Evolutionary conservation across 2,329 filamentous ascomycete genomes (phyloP), one percentile per base, ranked within the genome.

Genomic region (Hypoxylon rubiginosum): DNA sequence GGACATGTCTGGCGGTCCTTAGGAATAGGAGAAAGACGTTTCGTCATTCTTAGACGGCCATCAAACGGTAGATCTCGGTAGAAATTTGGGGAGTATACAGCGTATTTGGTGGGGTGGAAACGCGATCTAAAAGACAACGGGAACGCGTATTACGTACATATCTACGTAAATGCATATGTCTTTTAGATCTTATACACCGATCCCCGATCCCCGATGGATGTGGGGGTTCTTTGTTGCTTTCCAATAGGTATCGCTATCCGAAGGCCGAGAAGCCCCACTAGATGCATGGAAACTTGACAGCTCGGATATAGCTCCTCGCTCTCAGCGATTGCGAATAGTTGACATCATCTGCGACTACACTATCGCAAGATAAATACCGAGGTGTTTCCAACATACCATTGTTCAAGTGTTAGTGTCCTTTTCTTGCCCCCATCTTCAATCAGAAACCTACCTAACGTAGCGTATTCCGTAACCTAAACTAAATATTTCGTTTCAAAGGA

Each of bases 1-100:
- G 39, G 91, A 92, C 88, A 91, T 86, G 59, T 52, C 76, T 71
- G 61, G 26, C 50, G 54, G 49, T 51, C 21, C 15, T 49, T 66
- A 19, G 28, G 48, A 60, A 15, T 32, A 26, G 17, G 45, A 55
- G 24, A 36, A 52, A 58, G 50, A 56, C 24, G 21, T 28, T 56
- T 56, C 34, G 21, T 50, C 55, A 63, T 66, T 65, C 46, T 55
- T 30, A 30, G 11, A 24, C 30, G 4, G 45, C 17, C 24, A 17
- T 19, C 3, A 11, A 24, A 46, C 8, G 43, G n/a, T 6, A 46
- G n/a, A 46, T 24, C 7, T 46, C 17, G 43, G 43, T 21, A 46
- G 9, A 13, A 46, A 13, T 28, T 28, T 9, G 17, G 43, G n/a
- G 21, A 28, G 46, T 49, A 48, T 30, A 15, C 13, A 48, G 17